Percentiles rank a stretch among this genome's conserved stretches.
phyloP scores from a whole-genome alignment of 2,329 filamentous ascomycete genomes.

The Dothidotthia symphoricarpi region DNA sequence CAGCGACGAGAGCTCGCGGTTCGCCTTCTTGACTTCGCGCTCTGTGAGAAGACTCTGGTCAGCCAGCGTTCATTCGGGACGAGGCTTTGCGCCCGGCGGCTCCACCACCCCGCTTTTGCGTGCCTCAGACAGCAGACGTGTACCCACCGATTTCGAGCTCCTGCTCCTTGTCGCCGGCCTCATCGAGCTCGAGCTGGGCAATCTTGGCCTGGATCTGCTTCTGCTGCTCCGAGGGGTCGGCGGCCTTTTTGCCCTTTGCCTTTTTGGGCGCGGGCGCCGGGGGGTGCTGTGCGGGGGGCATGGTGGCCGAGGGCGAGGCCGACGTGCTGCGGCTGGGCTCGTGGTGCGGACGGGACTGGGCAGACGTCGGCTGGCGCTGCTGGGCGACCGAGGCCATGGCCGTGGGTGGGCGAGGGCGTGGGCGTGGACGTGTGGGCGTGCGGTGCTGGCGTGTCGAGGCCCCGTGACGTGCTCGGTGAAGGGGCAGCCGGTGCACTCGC shows the following conservation, averaged over 20 bases:
- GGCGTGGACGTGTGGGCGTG: constrained; percentile 9
- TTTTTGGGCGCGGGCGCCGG: constrained; percentile 66
- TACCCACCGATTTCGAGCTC: constrained; percentile 84
- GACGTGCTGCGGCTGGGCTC: constrained; percentile 43
- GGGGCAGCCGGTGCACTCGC: constrained; percentile 5
- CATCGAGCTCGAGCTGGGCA: constrained; percentile 90
- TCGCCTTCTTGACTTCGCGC: constrained; percentile 90
- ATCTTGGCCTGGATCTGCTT: constrained; percentile 92
- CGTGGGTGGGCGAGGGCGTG: constrained; percentile 12
- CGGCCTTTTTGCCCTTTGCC: constrained; percentile 76
- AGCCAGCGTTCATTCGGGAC: constrained; percentile 18
- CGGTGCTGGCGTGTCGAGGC: constrained; percentile 17
- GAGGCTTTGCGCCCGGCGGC: background rate
- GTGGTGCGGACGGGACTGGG: constrained; percentile 37
- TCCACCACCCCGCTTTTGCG: constrained; percentile 1
- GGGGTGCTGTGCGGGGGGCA: constrained; percentile 47
- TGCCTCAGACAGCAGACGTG: constrained; percentile 5
- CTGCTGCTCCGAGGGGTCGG: constrained; percentile 84
- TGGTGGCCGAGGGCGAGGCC: constrained; percentile 44
- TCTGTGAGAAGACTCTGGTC: constrained; percentile 55
- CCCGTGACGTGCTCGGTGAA: constrained; percentile 17
- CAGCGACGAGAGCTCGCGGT: constrained; percentile 82
- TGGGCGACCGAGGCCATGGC: constrained; percentile 40
- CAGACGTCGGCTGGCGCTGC: constrained; percentile 34
- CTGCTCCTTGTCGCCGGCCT: constrained; percentile 89